These are phyloP conservation scores for Nematocida minor DNA, from an alignment of 371 early-diverging fungal species.

Conservation along the genomic window DNA sequence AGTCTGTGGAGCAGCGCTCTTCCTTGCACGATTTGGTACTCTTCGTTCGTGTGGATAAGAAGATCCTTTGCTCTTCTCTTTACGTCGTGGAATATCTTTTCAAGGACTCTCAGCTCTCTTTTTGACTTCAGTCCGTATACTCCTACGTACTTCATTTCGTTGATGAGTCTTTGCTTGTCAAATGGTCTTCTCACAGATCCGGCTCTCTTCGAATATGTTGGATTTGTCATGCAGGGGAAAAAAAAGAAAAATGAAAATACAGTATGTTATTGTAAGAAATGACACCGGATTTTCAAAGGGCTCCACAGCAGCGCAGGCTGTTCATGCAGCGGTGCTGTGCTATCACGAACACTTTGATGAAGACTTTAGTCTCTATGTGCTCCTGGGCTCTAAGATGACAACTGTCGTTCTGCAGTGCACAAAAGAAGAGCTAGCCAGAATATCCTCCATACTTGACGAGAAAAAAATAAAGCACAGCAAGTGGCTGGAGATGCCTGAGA, in stretches of 20 bases:
- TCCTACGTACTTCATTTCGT: slow-evolving; percentile 93
- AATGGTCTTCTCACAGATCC: slow-evolving; percentile 96
- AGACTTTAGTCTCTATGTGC: slow-evolving; percentile 44
- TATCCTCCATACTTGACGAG: neutral
- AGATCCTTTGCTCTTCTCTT: slow-evolving; percentile 99
- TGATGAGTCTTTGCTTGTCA: slow-evolving; percentile 93
- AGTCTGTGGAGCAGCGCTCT: slow-evolving; percentile 93
- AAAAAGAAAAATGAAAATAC: slow-evolving; percentile 48
- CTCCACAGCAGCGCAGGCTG: slow-evolving; percentile 59
- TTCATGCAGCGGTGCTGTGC: slow-evolving; percentile 51
- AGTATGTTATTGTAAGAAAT: slow-evolving; percentile 53
- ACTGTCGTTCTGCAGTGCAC: slow-evolving; percentile 54
- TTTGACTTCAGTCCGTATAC: slow-evolving; percentile 98
- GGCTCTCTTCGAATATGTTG: slow-evolving; percentile 74
- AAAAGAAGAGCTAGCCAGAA: slow-evolving; percentile 32
- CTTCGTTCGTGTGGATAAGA: slow-evolving; percentile 88
- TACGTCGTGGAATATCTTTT: slow-evolving; percentile 89
- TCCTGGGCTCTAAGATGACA: slow-evolving; percentile 28
- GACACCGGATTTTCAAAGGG: slow-evolving; percentile 55
- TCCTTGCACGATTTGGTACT: slow-evolving; percentile 93
- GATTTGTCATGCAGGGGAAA: slow-evolving; percentile 49
- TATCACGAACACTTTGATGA: slow-evolving; percentile 11
- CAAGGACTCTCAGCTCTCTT: slow-evolving; percentile 95
- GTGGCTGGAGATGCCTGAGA: slow-evolving; percentile 62
- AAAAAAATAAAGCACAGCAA: slow-evolving; percentile 39